These are phyloP conservation scores for Calonectria hawksworthii DNA, from an alignment of 2,329 filamentous ascomycete genomes.

Conservation along the genomic window DNA sequence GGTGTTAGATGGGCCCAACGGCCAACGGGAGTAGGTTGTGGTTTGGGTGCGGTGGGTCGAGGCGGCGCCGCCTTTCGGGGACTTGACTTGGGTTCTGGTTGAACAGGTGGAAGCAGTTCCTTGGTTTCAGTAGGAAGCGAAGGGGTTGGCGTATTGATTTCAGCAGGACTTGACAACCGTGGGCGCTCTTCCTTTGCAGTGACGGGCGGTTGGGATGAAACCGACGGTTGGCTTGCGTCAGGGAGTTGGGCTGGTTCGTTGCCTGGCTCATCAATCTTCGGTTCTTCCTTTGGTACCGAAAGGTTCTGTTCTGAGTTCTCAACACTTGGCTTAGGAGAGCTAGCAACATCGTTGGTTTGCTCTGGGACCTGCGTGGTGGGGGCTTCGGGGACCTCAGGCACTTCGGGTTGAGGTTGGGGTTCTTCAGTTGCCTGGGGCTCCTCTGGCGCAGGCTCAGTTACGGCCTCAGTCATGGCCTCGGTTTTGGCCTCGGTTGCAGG, in stretches of 20 bases:
- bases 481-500: too few species aligned
- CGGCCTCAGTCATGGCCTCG: too few species aligned
- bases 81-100: constrained; percentile 39
- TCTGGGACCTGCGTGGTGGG: constrained; percentile 14
- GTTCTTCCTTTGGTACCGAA: constrained; percentile 19
- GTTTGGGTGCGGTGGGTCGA: constrained; percentile 36
- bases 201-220: constrained; percentile 28
- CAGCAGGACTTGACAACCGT: constrained; percentile 33
- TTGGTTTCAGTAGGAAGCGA: constrained; percentile 32
- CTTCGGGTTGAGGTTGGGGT: neutral
- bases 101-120: constrained; percentile 34
- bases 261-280: constrained; percentile 20
- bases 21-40: constrained; percentile 49
- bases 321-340: constrained; percentile 18
- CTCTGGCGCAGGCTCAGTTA: neutral
- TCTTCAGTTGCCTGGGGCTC: neutral
- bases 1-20: constrained; percentile 57
- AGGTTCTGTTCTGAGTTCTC: neutral
- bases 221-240: constrained; percentile 19
- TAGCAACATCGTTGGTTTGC: neutral
- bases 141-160: constrained; percentile 36
- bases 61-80: constrained; percentile 34
- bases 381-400: neutral
- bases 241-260: neutral
- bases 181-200: constrained; percentile 29